Evolutionary conservation across 345 rosid species (phyloP).

Genomic region (Pistacia integerrima): DNA sequence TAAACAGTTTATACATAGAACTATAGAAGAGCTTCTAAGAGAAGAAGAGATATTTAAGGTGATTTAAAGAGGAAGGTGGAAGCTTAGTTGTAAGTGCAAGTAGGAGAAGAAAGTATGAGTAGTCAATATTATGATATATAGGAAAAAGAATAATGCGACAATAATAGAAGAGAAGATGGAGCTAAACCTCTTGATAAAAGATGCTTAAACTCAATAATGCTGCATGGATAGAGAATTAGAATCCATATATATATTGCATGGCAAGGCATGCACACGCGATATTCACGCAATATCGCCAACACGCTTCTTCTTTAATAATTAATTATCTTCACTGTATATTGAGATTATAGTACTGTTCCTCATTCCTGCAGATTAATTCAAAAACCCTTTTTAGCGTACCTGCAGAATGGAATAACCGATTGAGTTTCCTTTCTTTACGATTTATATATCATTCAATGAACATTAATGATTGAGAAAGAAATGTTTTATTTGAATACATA

Average conservation of each 20-base stretch:
- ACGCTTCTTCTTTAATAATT: conserved; percentile 9
- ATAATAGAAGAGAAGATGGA: conserved; percentile 50
- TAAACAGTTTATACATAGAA: not conserved
- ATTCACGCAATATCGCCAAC: not conserved
- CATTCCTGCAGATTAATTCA: too few relatives aligned
- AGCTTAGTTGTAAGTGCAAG: conserved; percentile 35
- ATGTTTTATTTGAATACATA: too few relatives aligned
- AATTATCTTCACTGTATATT: not conserved
- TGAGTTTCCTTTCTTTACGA: too few relatives aligned
- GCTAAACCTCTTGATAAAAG: conserved; percentile 43
- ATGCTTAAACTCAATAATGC: conserved; percentile 66
- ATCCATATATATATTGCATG: conserved; percentile 28
- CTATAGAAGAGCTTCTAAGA: too few relatives aligned
- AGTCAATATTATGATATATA: conserved; percentile 34
- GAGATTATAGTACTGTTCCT: not conserved
- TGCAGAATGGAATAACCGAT: not conserved
- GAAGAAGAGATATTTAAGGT: not conserved
- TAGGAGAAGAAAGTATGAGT: conserved; percentile 38
- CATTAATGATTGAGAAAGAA: too few relatives aligned
- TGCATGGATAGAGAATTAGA: conserved; percentile 48
- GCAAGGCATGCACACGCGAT: conserved; percentile 13
- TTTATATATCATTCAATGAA: too few relatives aligned
- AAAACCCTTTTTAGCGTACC: too few relatives aligned
- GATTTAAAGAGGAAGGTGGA: conserved; percentile 30
- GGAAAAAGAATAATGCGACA: conserved; percentile 39